Conservation (phyloP, 768 basidiomycete species). For the Lanmaoa pseudosensibilis region DNA sequence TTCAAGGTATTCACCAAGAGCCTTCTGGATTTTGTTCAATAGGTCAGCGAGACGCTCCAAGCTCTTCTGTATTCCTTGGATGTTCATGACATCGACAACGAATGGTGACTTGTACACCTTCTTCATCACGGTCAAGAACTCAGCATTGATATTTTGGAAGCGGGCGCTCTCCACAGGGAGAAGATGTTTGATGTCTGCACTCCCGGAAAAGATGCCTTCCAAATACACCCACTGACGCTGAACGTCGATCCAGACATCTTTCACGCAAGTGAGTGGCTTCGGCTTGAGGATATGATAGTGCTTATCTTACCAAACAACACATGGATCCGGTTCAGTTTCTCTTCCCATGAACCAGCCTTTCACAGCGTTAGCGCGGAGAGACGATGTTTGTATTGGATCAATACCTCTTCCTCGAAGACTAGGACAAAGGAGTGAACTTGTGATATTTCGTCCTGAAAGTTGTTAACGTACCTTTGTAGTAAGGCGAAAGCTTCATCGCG, state of each 20-base stretch:
- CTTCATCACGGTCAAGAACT: constrained; percentile 98
- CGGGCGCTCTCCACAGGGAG: constrained; percentile 97
- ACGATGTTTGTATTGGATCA: not conserved
- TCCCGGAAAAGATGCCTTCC: constrained; percentile 99
- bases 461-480: constrained; percentile 78
- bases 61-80: constrained; percentile 94
- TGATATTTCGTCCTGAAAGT: not conserved
- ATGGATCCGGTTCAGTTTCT: constrained; percentile 94
- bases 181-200: constrained; percentile 98
- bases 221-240: constrained; percentile 99
- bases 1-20: constrained; percentile 97
- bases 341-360: constrained; percentile 90
- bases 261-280: constrained; percentile 8
- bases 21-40: constrained; percentile 98
- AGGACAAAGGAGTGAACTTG: constrained; percentile 5
- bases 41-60: constrained; percentile 95
- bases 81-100: constrained; percentile 94
- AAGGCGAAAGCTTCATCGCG: constrained; percentile 97
- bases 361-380: constrained; percentile 7
- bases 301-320: constrained; percentile 82
- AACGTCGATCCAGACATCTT: constrained; percentile 99
- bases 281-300: not conserved
- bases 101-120: constrained; percentile 99
- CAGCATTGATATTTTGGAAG: constrained; percentile 97
- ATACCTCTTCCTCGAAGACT: constrained; percentile 90